A percentile compares a stretch with the other conserved stretches of the same genome.
Conservation (phyloP, 129 eudicot species). For the Chrysanthemum lavandulifolium region DNA sequence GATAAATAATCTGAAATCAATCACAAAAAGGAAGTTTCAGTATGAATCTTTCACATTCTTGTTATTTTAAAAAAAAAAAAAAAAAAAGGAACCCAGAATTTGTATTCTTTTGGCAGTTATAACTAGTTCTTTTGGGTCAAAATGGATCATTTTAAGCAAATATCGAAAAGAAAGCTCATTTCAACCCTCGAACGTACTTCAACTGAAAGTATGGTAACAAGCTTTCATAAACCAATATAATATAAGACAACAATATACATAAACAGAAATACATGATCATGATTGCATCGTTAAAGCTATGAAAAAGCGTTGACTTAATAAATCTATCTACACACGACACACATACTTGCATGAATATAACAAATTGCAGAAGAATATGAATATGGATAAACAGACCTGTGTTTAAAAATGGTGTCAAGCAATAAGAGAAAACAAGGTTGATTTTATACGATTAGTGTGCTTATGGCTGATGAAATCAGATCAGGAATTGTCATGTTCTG, state of each 20-base stretch:
- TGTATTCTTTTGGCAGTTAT: too few species aligned
- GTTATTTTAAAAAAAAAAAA: not conserved
- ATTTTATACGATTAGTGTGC: not conserved
- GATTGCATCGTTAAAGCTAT: conserved; percentile 8
- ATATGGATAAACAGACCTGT: conserved; percentile 22
- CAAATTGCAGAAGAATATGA: not conserved
- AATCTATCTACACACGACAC: not conserved
- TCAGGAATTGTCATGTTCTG: conserved; percentile 17
- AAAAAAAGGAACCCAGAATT: too few species aligned
- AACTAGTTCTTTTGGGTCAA: conserved; percentile 3
- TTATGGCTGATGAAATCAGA: conserved; percentile 14
- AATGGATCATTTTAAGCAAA: conserved; percentile 1
- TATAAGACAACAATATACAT: not conserved
- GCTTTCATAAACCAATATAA: not conserved
- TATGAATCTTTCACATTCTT: not conserved
- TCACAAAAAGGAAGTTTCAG: not conserved
- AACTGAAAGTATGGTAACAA: too few species aligned
- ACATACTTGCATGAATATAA: conserved; percentile 13
- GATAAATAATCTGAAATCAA: not conserved
- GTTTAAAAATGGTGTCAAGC: not conserved
- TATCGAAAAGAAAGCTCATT: too few species aligned
- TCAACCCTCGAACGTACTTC: too few species aligned
- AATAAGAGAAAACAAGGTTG: not conserved
- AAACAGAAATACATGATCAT: not conserved
- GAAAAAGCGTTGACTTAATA: conserved; percentile 12